A percentile compares a stretch with the other conserved stretches of the same genome.
Conservation (phyloP, 2,329 filamentous ascomycete genomes). For the Chaetomium strumarium region DNA sequence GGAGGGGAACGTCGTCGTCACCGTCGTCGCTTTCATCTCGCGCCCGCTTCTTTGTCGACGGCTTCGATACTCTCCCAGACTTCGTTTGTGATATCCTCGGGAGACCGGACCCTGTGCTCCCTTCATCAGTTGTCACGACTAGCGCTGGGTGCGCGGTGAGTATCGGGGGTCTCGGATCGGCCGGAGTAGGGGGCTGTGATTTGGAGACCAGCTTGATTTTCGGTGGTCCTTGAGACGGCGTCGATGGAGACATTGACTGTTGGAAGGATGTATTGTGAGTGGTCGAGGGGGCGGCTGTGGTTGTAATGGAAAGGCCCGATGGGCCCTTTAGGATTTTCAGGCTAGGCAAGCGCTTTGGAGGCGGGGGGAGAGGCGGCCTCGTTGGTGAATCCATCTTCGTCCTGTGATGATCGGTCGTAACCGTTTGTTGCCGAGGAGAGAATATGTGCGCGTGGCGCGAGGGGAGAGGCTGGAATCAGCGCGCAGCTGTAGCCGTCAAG, state of each 20-base stretch:
- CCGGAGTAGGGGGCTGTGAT: conserved; percentile 24
- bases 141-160: not conserved
- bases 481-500: too few species aligned
- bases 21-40: conserved; percentile 50
- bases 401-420: not conserved
- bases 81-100: conserved; percentile 44
- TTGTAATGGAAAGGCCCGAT: conserved; percentile 1
- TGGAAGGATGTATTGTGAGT: conserved; percentile 12
- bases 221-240: conserved; percentile 18
- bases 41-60: conserved; percentile 57
- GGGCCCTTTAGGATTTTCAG: conserved; percentile 17
- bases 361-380: conserved; percentile 11
- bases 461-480: too few species aligned
- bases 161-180: conserved; percentile 18
- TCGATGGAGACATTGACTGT: conserved; percentile 19
- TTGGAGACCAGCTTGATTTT: conserved; percentile 25
- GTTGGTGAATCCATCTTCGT: conserved; percentile 13
- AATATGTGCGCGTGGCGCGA: too few species aligned
- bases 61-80: conserved; percentile 53
- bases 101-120: conserved; percentile 8
- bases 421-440: too few species aligned
- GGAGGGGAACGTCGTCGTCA: conserved; percentile 30
- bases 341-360: conserved; percentile 16
- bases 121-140: conserved; percentile 14
- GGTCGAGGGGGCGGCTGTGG: conserved; percentile 13